Evolutionary conservation across 2,329 filamentous ascomycete genomes (phyloP), one percentile per base, ranked within the genome.

Genomic region (Sordariomycetes sp.): DNA sequence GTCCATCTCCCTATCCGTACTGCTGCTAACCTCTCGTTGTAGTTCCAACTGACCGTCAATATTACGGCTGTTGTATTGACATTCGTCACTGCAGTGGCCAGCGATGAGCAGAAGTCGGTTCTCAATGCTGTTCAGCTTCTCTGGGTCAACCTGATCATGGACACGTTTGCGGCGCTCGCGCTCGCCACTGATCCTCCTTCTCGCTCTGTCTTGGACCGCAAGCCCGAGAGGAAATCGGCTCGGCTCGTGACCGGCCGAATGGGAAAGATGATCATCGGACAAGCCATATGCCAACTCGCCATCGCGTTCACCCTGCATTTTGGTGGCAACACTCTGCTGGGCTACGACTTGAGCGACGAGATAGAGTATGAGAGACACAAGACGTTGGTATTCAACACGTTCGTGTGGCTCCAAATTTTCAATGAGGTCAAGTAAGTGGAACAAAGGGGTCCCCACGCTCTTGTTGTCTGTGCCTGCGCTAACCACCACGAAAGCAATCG

Each of bases 351-450:
- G 22, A 72, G 69, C 58, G 65, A 64, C 6, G 32, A 57, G 18
- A 24, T 25, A 16, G 46, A 57, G 32, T 22, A 37, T 16, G 48
- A 16, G 10, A 57, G 55, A 20, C 67, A 80, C 62, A 74, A 81
- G 61, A 85, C 83, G 1, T 74, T 86, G 59, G 79, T 88, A 53
- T 88, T 88, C 73, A 88, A 88, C 69, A 83, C 80, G 0, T 88
- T 86, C 64, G 85, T 88, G 2, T 88, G 84, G 83, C 82, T 88
- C 76, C 85, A 88, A 65, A 86, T 88, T 61, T 92, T 94, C 76
- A 93, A 92, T 70, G 80, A 87, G 65, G 80, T 89, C 72, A 92
- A 92, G 55, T 57, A 53, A 57, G 55, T 57, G 34, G 46, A 24
- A 50, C 8, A 7, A 6, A 14, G 46, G 22, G 46, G 3, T n/a